Conservation (phyloP, 2,329 filamentous ascomycete genomes). For the Bimuria novae-zelandiae region DNA sequence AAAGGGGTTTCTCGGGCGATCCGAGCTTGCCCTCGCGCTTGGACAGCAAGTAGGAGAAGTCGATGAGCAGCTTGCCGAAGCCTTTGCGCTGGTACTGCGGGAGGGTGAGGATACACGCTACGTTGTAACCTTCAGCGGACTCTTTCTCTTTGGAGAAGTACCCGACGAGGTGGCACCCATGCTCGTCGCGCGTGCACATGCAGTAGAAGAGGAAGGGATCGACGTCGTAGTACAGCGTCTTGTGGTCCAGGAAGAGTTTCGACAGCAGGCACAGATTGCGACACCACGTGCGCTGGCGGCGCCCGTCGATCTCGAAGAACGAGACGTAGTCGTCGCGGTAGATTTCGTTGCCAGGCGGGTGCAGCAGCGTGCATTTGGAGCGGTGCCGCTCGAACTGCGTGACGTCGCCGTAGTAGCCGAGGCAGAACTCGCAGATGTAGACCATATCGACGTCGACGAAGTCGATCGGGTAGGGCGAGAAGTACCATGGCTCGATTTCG, state of each 20-base stretch:
- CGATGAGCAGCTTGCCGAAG: slow-evolving; percentile 89
- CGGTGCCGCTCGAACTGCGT: slow-evolving; percentile 86
- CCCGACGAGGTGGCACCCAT: slow-evolving; percentile 95
- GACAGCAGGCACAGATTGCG: slow-evolving; percentile 92
- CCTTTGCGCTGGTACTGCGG: slow-evolving; percentile 96
- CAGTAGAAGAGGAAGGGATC: slow-evolving; percentile 99
- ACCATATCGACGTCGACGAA: slow-evolving; percentile 89
- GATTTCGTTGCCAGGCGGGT: slow-evolving; percentile 97
- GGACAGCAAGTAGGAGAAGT: slow-evolving; percentile 96
- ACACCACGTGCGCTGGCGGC: slow-evolving; percentile 93
- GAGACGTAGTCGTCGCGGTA: slow-evolving; percentile 93
- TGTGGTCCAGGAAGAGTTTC: slow-evolving; percentile 97
- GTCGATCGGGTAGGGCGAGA: slow-evolving; percentile 90
- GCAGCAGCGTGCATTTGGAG: slow-evolving; percentile 84
- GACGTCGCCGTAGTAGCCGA: slow-evolving; percentile 84
- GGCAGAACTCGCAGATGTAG: slow-evolving; percentile 96
- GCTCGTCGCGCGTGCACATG: slow-evolving; percentile 87
- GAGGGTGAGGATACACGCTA: slow-evolving; percentile 95
- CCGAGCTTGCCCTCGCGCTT: slow-evolving; percentile 95
- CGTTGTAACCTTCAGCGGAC: slow-evolving; percentile 93
- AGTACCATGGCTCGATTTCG: slow-evolving; percentile 98
- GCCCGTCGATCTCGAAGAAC: slow-evolving; percentile 96
- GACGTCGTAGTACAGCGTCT: slow-evolving; percentile 99
- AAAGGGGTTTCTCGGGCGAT: slow-evolving; percentile 94
- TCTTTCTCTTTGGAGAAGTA: slow-evolving; percentile 99